phyloP scores from a whole-genome alignment of 768 basidiomycete species.

The Termitomyces titanicus region DNA sequence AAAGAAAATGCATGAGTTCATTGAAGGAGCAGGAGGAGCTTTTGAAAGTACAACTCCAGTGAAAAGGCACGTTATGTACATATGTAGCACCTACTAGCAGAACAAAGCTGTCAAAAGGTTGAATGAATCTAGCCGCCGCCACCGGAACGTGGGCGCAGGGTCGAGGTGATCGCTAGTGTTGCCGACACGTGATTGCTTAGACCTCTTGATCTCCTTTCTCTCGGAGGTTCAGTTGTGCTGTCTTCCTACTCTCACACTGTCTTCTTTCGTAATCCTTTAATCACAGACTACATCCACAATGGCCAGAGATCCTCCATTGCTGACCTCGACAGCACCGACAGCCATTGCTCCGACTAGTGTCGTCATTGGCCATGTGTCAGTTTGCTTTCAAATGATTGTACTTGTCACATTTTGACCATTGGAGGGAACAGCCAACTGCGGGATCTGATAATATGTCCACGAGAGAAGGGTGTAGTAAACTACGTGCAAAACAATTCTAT shows the following conservation, averaged over 20 bases:
- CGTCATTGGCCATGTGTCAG: slow-evolving; percentile 62
- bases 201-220: not conserved
- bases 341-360: slow-evolving; percentile 40
- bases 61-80: no score
- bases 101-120: not conserved
- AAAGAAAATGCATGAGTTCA: not conserved
- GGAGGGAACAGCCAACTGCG: slow-evolving; percentile 58
- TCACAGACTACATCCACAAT: slow-evolving; percentile 29
- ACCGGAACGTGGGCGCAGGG: not conserved
- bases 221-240: not conserved
- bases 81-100: no score
- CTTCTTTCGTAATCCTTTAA: slow-evolving; percentile 3
- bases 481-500: slow-evolving; percentile 54
- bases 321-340: slow-evolving; percentile 41
- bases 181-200: not conserved
- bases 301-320: slow-evolving; percentile 43
- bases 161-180: not conserved
- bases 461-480: slow-evolving; percentile 59
- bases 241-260: not conserved
- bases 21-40: not conserved
- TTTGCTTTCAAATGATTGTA: slow-evolving; percentile 7
- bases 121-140: not conserved
- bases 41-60: no score
- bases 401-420: slow-evolving; percentile 1
- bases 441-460: slow-evolving; percentile 74